These are phyloP conservation scores for Solanum sejunctum DNA, from an alignment of 257 asterid species.

Conservation along the genomic window DNA sequence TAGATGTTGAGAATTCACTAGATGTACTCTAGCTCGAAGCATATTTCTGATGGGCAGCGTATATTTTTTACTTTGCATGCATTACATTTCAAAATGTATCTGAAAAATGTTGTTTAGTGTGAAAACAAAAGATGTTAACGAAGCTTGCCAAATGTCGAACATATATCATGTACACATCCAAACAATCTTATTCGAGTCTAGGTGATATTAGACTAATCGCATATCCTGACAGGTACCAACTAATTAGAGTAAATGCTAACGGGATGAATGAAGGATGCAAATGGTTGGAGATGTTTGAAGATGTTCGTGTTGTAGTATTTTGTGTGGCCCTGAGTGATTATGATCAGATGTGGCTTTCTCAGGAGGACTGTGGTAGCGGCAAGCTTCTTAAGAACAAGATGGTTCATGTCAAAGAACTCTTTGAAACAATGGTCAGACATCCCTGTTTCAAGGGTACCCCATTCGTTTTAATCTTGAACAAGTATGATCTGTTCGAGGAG, in stretches of 20 bases:
- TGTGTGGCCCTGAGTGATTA: background rate
- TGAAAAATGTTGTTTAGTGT: background rate
- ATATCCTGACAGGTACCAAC: conserved; percentile 12
- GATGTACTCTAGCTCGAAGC: background rate
- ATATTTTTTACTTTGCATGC: background rate
- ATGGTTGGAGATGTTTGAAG: conserved; percentile 20
- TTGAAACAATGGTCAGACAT: conserved; percentile 8
- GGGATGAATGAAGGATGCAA: conserved; percentile 10
- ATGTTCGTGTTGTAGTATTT: conserved; percentile 12
- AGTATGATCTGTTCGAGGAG: conserved; percentile 17
- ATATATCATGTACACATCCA: background rate
- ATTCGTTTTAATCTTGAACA: conserved; percentile 14
- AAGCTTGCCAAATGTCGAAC: background rate
- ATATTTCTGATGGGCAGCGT: background rate
- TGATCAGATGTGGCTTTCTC: conserved; percentile 1
- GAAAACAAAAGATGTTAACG: background rate
- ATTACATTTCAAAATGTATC: background rate
- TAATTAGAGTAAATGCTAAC: conserved; percentile 11
- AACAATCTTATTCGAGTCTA: background rate
- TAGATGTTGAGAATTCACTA: background rate
- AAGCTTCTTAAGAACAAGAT: conserved; percentile 12
- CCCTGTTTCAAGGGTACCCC: conserved; percentile 11
- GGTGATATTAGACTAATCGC: background rate
- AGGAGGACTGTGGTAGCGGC: background rate
- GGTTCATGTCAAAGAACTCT: conserved; percentile 2